Conservation (phyloP, 2,329 filamentous ascomycete genomes). For the Botrytis byssoidea region DNA sequence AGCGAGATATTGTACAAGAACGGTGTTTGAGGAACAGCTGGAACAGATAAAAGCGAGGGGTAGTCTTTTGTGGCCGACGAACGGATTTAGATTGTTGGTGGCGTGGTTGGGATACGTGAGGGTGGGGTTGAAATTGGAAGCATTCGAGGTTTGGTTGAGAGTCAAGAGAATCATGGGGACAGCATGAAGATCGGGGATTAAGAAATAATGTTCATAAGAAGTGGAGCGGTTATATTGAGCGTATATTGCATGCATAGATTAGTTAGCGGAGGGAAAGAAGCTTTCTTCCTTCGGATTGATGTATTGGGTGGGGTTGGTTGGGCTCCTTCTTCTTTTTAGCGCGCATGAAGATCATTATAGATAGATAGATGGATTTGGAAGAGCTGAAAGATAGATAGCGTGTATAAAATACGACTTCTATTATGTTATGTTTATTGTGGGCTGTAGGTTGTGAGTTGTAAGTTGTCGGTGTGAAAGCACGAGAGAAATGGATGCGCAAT, state of each 20-base stretch:
- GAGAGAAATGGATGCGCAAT: too few species aligned
- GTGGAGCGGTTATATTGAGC: background rate
- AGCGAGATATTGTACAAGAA: conserved; percentile 65
- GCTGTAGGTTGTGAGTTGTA: too few species aligned
- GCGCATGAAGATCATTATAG: background rate
- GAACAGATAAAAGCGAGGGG: conserved; percentile 55
- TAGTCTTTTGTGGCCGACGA: conserved; percentile 58
- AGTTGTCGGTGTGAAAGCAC: too few species aligned
- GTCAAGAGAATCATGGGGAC: conserved; percentile 49
- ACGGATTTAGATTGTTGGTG: conserved; percentile 51
- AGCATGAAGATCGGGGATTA: background rate
- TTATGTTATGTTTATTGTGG: background rate
- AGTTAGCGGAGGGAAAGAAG: background rate
- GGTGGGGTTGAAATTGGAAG: conserved; percentile 61
- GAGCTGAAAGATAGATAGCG: background rate
- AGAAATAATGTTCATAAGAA: background rate
- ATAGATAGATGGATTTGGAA: background rate
- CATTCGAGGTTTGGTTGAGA: conserved; percentile 61
- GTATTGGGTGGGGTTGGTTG: background rate
- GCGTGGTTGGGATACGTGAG: conserved; percentile 59
- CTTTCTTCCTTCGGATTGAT: background rate
- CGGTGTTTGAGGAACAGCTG: conserved; percentile 63
- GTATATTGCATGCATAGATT: background rate
- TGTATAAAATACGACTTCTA: background rate
- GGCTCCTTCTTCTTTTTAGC: background rate